A percentile compares a stretch with the other conserved stretches of the same genome.
phyloP scores from a whole-genome alignment of 495 filamentous ascomycete genomes.

The Annulohypoxylon nitens region DNA sequence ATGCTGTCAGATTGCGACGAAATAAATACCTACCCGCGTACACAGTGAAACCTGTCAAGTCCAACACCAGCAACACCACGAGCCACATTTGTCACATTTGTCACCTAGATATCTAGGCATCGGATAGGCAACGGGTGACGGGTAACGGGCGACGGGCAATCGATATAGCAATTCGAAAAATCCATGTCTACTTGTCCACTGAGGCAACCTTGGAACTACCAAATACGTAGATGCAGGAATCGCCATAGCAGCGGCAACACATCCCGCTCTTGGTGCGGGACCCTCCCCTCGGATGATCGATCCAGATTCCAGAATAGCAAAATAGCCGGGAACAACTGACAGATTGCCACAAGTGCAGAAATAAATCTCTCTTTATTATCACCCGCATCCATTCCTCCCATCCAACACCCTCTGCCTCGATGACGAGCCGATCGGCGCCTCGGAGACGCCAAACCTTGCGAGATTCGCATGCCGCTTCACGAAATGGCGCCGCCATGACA shows the following conservation, averaged over 20 bases:
- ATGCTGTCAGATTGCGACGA: slow-evolving; percentile 38
- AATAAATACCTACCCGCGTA: slow-evolving; percentile 11
- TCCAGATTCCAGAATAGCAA: slow-evolving; percentile 33
- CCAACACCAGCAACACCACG: slow-evolving; percentile 18
- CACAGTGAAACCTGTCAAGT: slow-evolving; percentile 39
- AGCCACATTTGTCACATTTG: slow-evolving; percentile 23
- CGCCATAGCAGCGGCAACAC: slow-evolving; percentile 36
- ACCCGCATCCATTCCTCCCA: slow-evolving; percentile 14
- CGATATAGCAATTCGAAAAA: slow-evolving; percentile 13
- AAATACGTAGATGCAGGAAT: slow-evolving; percentile 43
- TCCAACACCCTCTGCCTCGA: slow-evolving; percentile 33
- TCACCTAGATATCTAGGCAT: not conserved
- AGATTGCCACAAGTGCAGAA: slow-evolving; percentile 28
- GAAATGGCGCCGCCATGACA: slow-evolving; percentile 46
- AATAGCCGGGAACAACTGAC: slow-evolving; percentile 41
- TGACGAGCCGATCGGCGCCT: slow-evolving; percentile 53
- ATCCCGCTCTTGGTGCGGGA: slow-evolving; percentile 40
- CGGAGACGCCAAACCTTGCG: slow-evolving; percentile 52
- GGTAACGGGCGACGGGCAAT: not conserved
- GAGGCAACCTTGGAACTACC: slow-evolving; percentile 19
- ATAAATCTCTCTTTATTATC: slow-evolving; percentile 24
- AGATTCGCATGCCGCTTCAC: slow-evolving; percentile 51
- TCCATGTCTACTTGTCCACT: slow-evolving; percentile 29
- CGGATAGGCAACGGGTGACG: not conserved
- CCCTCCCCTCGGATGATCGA: slow-evolving; percentile 9